Base-by-base conservation (phyloP, 805 yeast species). In the Cyberlindnera subsufficiens region DNA sequence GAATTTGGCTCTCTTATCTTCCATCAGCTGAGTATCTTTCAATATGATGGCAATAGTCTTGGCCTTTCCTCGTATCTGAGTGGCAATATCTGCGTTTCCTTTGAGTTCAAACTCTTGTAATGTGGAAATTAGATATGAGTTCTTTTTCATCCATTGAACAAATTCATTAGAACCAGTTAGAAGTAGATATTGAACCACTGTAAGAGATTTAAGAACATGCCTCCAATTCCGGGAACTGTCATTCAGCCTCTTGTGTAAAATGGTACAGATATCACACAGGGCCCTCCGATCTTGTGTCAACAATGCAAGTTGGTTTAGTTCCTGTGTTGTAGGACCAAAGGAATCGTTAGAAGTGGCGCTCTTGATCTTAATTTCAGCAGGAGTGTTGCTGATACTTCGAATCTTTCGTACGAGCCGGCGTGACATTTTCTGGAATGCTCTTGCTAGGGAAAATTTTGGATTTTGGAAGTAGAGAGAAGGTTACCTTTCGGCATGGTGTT, bases 301-400 rank as follows among this genome's bases (percentile, higher is more conserved):
- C 3, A 65, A 59, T 1, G 82, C 68, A 3, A 80, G 59, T 39
- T 77, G 78, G 44, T 72, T 71, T 54, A 80, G 62, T 45, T 78
- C 74, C 6, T 71, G 63, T n/a, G 78, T 74, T 7, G 75, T 74
- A 0, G 82, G 82, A 1, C 84, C 80, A 51, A 69, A 63, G 2
- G 70, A 65, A 44, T 77, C 81, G 44, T 67, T 68, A 49, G 70
- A 73, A 19, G 82, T 78, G 8, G 81, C 78, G 17, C 65, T 61
- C 45, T 59, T 66, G 14, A 69, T 65, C 44, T 56, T 68, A 6
- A 61, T 43, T 44, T 67, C 73, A 16, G 55, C 54, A 3, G 64
- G 49, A 1, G 56, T 32, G 8, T 58, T 45, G 6, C 49, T 52
- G n/a, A 63, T 19, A 58, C 64, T 49, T 54, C 55, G 42, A 56